These are phyloP conservation scores for Wickerhamiella nectarea DNA, from an alignment of 805 yeast species.

Conservation along the genomic window DNA sequence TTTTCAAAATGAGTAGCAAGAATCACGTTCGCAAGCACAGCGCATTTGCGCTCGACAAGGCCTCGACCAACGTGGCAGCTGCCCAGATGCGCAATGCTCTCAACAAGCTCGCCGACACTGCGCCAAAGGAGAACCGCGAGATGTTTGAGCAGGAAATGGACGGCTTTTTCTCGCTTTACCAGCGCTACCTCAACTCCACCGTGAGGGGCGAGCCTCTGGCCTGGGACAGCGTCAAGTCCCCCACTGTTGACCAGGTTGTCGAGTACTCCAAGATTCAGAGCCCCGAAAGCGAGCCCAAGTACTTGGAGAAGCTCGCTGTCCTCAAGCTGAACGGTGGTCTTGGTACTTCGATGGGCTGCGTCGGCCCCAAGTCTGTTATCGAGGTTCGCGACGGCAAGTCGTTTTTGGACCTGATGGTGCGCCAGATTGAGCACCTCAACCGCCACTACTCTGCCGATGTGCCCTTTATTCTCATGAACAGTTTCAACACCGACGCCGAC, in stretches of 20 bases:
- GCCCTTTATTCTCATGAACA: conserved; percentile 93
- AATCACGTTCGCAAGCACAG: conserved; percentile 17
- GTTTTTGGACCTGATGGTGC: conserved; percentile 84
- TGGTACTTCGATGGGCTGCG: conserved; percentile 99
- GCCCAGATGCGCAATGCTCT: conserved; percentile 95
- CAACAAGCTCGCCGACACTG: conserved; percentile 75
- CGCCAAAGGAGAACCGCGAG: conserved; percentile 29
- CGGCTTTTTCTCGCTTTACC: conserved; percentile 79
- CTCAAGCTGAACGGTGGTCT: conserved; percentile 94
- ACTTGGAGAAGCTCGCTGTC: conserved; percentile 78
- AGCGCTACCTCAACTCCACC: conserved; percentile 82
- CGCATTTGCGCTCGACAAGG: conserved; percentile 67
- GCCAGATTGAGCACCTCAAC: conserved; percentile 93
- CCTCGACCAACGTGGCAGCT: conserved; percentile 90
- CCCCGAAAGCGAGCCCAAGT: conserved; percentile 24
- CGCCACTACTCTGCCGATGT: conserved; percentile 83
- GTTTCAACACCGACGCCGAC: conserved; percentile 93
- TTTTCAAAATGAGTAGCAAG: conserved; percentile 1
- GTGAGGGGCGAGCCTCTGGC: conserved; percentile 73
- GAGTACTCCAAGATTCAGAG: conserved; percentile 46
- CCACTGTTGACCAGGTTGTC: conserved; percentile 78
- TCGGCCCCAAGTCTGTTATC: conserved; percentile 94
- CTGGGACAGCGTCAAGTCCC: conserved; percentile 95
- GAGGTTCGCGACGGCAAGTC: conserved; percentile 99
- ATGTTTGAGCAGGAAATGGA: conserved; percentile 87